Evolutionary conservation across 768 basidiomycete species (phyloP).

Genomic region (Scleroderma citrinum): DNA sequence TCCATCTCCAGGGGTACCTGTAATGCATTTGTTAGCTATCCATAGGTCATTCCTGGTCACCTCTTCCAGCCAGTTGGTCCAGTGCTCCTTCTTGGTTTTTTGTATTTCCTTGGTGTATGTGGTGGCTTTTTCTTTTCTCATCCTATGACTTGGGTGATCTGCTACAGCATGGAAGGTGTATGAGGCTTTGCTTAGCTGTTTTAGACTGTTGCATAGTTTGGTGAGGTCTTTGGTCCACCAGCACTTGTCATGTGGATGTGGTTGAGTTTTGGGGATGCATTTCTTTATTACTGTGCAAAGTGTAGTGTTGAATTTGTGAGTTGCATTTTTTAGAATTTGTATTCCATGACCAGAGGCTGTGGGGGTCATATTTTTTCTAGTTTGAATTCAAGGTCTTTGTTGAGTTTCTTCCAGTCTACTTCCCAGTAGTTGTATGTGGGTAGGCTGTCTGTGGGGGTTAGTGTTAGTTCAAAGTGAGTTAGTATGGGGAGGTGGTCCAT

Average conservation of each 20-base stretch:
- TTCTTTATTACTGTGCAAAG: conserved; percentile 9
- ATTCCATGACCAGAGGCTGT: neutral
- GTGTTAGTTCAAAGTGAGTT: neutral
- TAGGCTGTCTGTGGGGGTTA: too few relatives aligned
- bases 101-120: conserved; percentile 10
- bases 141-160: conserved; percentile 20
- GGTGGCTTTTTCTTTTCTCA: conserved; percentile 8
- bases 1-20: neutral
- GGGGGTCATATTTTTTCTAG: neutral
- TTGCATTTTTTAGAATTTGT: conserved; percentile 6
- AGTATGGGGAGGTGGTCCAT: conserved; percentile 15
- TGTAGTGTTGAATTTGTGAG: too few relatives aligned
- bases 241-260: conserved; percentile 19
- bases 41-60: conserved; percentile 10
- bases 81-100: conserved; percentile 16
- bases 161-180: conserved; percentile 2
- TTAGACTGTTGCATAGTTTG: conserved; percentile 6
- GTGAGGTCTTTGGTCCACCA: conserved; percentile 32
- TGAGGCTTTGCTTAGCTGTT: conserved; percentile 8
- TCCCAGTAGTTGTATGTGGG: conserved; percentile 2
- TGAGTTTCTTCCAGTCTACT: conserved; percentile 7
- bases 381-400: neutral
- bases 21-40: conserved; percentile 20
- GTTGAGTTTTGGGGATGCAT: conserved; percentile 14
- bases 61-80: conserved; percentile 22